phyloP scores from a whole-genome alignment of 202 grass and related monocot genomes.

The Bolboschoenoplectus hybrid region DNA sequence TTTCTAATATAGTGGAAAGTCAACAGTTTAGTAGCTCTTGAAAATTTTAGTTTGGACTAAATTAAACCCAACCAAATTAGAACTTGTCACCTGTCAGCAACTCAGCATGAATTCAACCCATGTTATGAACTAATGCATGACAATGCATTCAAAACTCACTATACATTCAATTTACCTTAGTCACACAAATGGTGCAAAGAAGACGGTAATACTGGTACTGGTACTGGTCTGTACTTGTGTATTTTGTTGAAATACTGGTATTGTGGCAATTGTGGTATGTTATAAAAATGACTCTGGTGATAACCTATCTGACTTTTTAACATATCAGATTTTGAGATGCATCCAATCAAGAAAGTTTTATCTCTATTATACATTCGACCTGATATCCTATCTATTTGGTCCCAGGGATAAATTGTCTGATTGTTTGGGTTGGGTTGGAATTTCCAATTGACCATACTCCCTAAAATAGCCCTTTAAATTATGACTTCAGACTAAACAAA shows the following conservation, averaged over 20 bases:
- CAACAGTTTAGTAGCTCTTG: neutral
- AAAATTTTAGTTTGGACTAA: neutral
- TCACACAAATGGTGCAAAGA: neutral
- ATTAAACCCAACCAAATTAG: neutral
- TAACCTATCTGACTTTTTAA: neutral
- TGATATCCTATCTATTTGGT: neutral
- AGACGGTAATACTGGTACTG: neutral
- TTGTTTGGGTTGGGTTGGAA: neutral
- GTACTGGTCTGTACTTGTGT: neutral
- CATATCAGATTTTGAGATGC: neutral
- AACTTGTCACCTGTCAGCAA: neutral
- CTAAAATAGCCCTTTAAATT: conserved; percentile 5
- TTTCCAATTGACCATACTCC: neutral
- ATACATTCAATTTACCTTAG: neutral
- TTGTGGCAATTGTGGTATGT: neutral
- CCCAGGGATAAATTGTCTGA: neutral
- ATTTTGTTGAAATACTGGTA: neutral
- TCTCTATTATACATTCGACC: conserved; percentile 7
- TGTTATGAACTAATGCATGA: neutral
- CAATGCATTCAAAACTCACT: neutral
- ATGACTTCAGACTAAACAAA: conserved; percentile 1
- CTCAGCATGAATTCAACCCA: neutral
- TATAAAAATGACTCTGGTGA: neutral
- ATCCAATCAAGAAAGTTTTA: neutral
- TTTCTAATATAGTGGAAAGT: neutral